phyloP scores from a whole-genome alignment of 768 basidiomycete species.

The Mycena vulgaris region DNA sequence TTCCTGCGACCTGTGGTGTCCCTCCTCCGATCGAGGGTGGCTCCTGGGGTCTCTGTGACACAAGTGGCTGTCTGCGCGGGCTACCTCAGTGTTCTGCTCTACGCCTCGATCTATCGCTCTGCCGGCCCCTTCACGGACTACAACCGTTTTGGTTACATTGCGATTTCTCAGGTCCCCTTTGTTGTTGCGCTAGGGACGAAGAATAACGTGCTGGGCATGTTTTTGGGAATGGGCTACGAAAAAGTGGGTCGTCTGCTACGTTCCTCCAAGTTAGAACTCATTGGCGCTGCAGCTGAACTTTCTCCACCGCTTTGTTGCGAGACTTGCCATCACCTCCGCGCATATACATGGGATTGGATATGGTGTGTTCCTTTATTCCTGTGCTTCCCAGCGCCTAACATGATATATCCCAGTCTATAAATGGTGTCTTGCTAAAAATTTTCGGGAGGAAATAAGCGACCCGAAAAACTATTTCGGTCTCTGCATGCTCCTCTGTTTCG shows the following conservation, averaged over 20 bases:
- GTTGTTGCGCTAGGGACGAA: slow-evolving; percentile 78
- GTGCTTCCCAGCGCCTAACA: not conserved
- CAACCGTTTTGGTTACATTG: slow-evolving; percentile 66
- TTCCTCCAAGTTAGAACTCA: not conserved
- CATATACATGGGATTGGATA: slow-evolving; percentile 70
- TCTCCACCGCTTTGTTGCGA: slow-evolving; percentile 14
- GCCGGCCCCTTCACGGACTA: slow-evolving; percentile 65
- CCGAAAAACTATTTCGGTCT: slow-evolving; percentile 53
- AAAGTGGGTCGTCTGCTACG: slow-evolving; percentile 57
- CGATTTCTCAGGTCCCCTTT: slow-evolving; percentile 75
- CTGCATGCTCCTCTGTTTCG: slow-evolving; percentile 64
- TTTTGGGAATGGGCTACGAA: slow-evolving; percentile 78
- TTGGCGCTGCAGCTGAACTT: slow-evolving; percentile 8
- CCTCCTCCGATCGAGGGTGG: slow-evolving; percentile 57
- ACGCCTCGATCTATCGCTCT: slow-evolving; percentile 64
- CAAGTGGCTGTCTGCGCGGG: slow-evolving; percentile 61
- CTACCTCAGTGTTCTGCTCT: slow-evolving; percentile 52
- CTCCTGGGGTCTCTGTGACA: slow-evolving; percentile 64
- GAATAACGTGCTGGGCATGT: slow-evolving; percentile 72
- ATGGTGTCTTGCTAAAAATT: slow-evolving; percentile 6
- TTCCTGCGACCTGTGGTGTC: slow-evolving; percentile 62
- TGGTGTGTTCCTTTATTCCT: slow-evolving; percentile 54
- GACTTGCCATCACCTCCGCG: slow-evolving; percentile 21
- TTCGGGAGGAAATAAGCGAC: not conserved
- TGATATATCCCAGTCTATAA: slow-evolving; percentile 7